Evolutionary conservation across 2,329 filamentous ascomycete genomes (phyloP).

Genomic region (Phialemoniopsis sp.): DNA sequence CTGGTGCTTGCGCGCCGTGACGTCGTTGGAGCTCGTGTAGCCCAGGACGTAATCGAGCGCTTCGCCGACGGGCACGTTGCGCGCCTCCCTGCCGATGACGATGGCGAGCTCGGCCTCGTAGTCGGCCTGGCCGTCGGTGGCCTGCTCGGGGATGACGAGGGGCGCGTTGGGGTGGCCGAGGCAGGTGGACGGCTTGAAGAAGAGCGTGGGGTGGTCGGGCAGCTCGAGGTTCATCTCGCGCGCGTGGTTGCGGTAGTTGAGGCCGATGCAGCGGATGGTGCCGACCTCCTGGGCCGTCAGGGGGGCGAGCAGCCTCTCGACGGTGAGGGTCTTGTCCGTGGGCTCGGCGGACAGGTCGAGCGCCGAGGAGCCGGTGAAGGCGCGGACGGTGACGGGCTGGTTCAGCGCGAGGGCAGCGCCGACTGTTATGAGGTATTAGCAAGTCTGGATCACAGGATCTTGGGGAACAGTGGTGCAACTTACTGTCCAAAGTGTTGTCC

Average conservation of each 20-base stretch:
- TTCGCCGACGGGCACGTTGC: conserved; percentile 28
- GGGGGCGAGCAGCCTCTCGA: conserved; percentile 24
- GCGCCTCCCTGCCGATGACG: conserved; percentile 27
- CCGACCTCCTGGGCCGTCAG: conserved; percentile 26
- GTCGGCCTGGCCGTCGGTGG: conserved; percentile 29
- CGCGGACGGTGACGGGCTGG: no score
- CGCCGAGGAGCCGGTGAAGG: no score
- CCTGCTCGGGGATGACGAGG: conserved; percentile 22
- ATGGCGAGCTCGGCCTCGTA: conserved; percentile 34
- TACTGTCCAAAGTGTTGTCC: not conserved
- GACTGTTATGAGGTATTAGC: not conserved
- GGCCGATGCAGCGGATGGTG: conserved; percentile 38
- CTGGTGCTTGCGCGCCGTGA: conserved; percentile 29
- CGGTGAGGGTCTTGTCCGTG: conserved; percentile 19
- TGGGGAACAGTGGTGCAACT: not conserved
- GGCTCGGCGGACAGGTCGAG: no score
- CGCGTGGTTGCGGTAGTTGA: conserved; percentile 38
- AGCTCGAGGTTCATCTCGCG: conserved; percentile 29
- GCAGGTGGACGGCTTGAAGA: conserved; percentile 31
- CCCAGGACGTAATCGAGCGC: conserved; percentile 33
- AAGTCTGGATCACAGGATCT: no score
- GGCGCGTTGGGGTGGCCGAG: conserved; percentile 24
- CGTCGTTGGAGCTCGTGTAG: conserved; percentile 33
- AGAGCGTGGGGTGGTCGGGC: conserved; percentile 27
- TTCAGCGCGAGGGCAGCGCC: conserved; percentile 2